A percentile compares a stretch with the other conserved stretches of the same genome.
Evolutionary conservation across 139 green algal genomes (phyloP).

Genomic region (Trebouxia sp.): DNA sequence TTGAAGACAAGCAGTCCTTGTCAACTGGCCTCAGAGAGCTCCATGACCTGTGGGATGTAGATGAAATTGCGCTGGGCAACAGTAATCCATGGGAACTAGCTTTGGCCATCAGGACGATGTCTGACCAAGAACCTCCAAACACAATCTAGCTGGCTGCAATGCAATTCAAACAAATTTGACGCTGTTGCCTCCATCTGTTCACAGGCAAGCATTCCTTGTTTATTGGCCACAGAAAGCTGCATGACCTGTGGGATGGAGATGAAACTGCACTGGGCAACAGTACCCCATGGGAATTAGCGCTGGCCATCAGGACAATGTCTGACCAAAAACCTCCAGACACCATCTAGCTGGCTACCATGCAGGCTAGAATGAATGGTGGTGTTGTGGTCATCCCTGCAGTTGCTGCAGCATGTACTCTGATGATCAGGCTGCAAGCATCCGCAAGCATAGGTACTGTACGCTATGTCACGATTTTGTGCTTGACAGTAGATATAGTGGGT

Average conservation of each 20-base stretch:
- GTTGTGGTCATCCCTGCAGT: no score
- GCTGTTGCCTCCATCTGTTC: no score
- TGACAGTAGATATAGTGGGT: no score
- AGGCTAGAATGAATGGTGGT: no score
- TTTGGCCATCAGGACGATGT: conserved; percentile 38
- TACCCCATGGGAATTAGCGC: conserved; percentile 26
- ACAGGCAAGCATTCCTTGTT: conserved; percentile 25
- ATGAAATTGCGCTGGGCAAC: conserved; percentile 34
- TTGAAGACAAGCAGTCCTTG: conserved; percentile 33
- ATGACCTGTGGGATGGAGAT: conserved; percentile 40
- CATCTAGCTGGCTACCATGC: no score
- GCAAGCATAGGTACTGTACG: no score
- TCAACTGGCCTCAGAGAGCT: conserved; percentile 29
- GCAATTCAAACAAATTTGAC: no score
- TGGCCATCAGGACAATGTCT: conserved; percentile 39
- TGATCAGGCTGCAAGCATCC: no score
- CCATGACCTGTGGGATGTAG: conserved; percentile 39
- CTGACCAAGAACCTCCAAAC: conserved; percentile 29
- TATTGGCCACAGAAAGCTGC: conserved; percentile 32
- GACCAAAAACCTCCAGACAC: conserved; percentile 22
- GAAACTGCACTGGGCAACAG: conserved; percentile 35
- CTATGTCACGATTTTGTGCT: no score
- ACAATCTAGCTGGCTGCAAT: no score
- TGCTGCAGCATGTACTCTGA: no score
- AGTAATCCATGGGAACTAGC: conserved; percentile 33